Evolutionary conservation across 805 yeast genomes (phyloP).

Genomic region (Millerozyma acaciae): DNA sequence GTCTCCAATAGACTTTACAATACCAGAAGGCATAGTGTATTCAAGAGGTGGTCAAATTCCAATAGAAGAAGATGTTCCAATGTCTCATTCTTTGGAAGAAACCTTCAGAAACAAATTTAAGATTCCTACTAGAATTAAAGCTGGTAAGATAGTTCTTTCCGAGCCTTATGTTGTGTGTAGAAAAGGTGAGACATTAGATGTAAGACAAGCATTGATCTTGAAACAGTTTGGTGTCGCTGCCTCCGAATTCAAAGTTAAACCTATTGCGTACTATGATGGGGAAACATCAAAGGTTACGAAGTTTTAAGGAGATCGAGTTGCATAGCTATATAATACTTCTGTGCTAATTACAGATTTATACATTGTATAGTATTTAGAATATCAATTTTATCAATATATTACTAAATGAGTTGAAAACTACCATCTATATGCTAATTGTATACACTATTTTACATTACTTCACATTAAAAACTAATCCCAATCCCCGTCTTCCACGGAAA

Average conservation of each 20-base stretch:
- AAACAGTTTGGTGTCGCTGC: constrained; percentile 96
- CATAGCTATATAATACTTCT: no score
- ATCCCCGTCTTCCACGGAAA: constrained; percentile 8
- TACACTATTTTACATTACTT: neutral
- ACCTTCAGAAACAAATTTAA: constrained; percentile 85
- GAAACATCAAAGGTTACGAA: constrained; percentile 39
- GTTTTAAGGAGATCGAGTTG: constrained; percentile 10
- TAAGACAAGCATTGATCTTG: constrained; percentile 84
- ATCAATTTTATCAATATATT: no score
- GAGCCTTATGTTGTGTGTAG: constrained; percentile 78
- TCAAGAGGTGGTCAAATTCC: constrained; percentile 94
- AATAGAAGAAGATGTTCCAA: constrained; percentile 88
- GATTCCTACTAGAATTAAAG: constrained; percentile 84
- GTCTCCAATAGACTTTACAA: constrained; percentile 76
- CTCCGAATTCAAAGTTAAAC: constrained; percentile 79
- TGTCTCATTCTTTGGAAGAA: constrained; percentile 94
- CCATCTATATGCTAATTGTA: neutral
- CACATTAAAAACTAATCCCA: constrained; percentile 6
- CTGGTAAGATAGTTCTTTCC: constrained; percentile 79
- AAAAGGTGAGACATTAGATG: constrained; percentile 77
- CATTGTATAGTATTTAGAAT: no score
- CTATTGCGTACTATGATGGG: constrained; percentile 73
- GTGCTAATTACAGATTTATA: no score
- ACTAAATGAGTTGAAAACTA: no score
- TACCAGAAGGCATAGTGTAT: constrained; percentile 89